Percentiles rank a stretch among this genome's conserved stretches.
These are phyloP conservation scores for Eustoma russellianum DNA, from an alignment of 257 asterid genomes.

Conservation along the genomic window DNA sequence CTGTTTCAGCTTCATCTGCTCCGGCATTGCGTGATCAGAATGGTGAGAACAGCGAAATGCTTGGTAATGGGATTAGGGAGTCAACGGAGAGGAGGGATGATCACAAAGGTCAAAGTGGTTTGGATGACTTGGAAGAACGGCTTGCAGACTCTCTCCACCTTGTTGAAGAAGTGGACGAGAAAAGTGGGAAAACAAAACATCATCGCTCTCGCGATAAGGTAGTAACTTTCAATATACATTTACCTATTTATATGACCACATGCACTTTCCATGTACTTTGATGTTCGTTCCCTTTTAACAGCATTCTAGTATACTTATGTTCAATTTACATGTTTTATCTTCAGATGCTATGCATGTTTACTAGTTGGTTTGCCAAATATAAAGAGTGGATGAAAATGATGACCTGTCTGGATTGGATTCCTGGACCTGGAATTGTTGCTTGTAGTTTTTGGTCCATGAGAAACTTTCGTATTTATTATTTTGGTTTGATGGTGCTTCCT, in stretches of 20 bases:
- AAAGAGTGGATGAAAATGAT: no score
- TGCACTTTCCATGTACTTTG: background rate
- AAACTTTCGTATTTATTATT: no score
- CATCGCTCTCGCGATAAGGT: slow-evolving; percentile 58
- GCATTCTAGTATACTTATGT: background rate
- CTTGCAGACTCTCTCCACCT: slow-evolving; percentile 34
- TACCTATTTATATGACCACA: background rate
- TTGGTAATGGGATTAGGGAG: slow-evolving; percentile 15
- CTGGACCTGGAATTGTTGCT: no score
- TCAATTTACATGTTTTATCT: background rate
- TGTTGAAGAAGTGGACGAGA: slow-evolving; percentile 44
- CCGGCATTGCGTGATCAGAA: slow-evolving; percentile 18
- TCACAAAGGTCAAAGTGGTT: slow-evolving; percentile 14
- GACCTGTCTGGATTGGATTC: no score
- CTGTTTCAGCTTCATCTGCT: slow-evolving; percentile 31
- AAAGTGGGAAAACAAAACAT: slow-evolving; percentile 41
- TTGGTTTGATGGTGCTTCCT: no score
- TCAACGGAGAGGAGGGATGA: slow-evolving; percentile 12
- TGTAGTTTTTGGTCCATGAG: no score
- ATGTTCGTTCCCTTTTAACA: no score
- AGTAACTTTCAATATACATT: slow-evolving; percentile 5
- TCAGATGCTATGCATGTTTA: no score
- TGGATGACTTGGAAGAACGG: slow-evolving; percentile 48
- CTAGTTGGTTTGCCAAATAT: no score
- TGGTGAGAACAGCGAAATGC: slow-evolving; percentile 17